Evolutionary conservation across 1,284 basidiomycete genomes (phyloP).

Genomic region (Macrocystidia cucumis): DNA sequence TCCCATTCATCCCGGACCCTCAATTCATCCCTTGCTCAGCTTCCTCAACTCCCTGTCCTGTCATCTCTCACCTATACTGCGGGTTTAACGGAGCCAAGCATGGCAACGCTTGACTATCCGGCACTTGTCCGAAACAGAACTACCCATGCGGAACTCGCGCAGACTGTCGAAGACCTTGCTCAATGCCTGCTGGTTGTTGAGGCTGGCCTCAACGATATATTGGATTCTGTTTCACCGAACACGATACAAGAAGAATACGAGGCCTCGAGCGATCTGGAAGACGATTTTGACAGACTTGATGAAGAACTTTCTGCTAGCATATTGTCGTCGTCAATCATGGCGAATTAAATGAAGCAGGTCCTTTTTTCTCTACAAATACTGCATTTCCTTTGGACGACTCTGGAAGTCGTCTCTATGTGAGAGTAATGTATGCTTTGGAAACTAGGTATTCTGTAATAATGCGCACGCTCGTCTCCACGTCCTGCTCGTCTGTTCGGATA

Average conservation of each 20-base stretch:
- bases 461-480: slow-evolving; percentile 76
- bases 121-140: slow-evolving; percentile 53
- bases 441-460: slow-evolving; percentile 81
- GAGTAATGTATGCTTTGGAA: slow-evolving; percentile 51
- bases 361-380: too few species aligned
- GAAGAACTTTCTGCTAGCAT: too few species aligned
- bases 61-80: slow-evolving; percentile 13
- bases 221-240: slow-evolving; percentile 38
- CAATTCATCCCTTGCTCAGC: slow-evolving; percentile 8
- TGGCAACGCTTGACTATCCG: slow-evolving; percentile 65
- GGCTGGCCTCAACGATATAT: slow-evolving; percentile 55
- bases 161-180: slow-evolving; percentile 73
- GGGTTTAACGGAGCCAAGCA: slow-evolving; percentile 21
- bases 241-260: slow-evolving; percentile 57
- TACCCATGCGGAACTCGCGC: slow-evolving; percentile 66
- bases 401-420: too few species aligned
- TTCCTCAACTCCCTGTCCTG: slow-evolving; percentile 8
- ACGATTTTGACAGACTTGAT: slow-evolving; percentile 7
- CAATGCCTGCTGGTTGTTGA: slow-evolving; percentile 80
- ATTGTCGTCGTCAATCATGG: too few species aligned
- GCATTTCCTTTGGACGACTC: too few species aligned
- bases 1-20: slow-evolving; percentile 10
- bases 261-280: slow-evolving; percentile 15
- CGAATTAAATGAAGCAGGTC: too few species aligned
- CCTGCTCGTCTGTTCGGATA: slow-evolving; percentile 81